Evolutionary conservation across 2,329 filamentous ascomycete species (phyloP).

Genomic region (Aureobasidium sp.): DNA sequence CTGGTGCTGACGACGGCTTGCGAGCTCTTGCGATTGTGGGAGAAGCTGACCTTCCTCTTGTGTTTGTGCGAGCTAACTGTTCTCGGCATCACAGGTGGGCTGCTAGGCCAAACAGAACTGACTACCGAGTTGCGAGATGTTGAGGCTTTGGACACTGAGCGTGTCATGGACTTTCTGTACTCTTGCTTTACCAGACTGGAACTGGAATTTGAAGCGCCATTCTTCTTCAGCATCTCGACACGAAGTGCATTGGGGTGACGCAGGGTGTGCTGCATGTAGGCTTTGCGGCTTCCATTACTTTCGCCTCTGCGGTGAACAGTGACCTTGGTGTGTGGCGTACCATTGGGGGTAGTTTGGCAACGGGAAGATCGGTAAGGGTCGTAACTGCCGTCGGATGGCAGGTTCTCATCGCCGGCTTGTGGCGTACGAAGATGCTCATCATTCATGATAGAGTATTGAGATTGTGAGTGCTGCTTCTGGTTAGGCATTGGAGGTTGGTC

Average conservation of each 20-base stretch:
- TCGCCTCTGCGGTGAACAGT: slow-evolving; percentile 51
- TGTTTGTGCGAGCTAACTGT: slow-evolving; percentile 41
- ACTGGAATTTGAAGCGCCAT: slow-evolving; percentile 23
- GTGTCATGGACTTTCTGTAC: slow-evolving; percentile 11
- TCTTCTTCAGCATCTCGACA: slow-evolving; percentile 28
- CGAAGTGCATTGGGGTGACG: slow-evolving; percentile 36
- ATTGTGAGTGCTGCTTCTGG: slow-evolving; percentile 36
- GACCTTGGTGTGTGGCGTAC: slow-evolving; percentile 49
- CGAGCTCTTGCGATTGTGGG: slow-evolving; percentile 42
- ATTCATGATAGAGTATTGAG: slow-evolving; percentile 49
- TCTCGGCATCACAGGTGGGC: slow-evolving; percentile 29
- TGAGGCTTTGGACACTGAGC: slow-evolving; percentile 27
- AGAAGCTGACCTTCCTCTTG: slow-evolving; percentile 50
- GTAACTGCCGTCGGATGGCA: slow-evolving; percentile 55
- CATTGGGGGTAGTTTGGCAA: slow-evolving; percentile 33
- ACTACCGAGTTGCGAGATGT: slow-evolving; percentile 33
- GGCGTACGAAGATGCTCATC: slow-evolving; percentile 41
- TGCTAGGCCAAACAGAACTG: slow-evolving; percentile 40
- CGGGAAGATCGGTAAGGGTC: slow-evolving; percentile 73
- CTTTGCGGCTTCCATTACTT: slow-evolving; percentile 28
- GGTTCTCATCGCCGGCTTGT: slow-evolving; percentile 39
- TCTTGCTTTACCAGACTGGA: slow-evolving; percentile 22
- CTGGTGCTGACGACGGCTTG: slow-evolving; percentile 31
- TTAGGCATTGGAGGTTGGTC: slow-evolving; percentile 29
- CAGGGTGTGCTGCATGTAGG: slow-evolving; percentile 29